phyloP scores from a whole-genome alignment of 257 asterid species.

The Ajuga chamaepitys region DNA sequence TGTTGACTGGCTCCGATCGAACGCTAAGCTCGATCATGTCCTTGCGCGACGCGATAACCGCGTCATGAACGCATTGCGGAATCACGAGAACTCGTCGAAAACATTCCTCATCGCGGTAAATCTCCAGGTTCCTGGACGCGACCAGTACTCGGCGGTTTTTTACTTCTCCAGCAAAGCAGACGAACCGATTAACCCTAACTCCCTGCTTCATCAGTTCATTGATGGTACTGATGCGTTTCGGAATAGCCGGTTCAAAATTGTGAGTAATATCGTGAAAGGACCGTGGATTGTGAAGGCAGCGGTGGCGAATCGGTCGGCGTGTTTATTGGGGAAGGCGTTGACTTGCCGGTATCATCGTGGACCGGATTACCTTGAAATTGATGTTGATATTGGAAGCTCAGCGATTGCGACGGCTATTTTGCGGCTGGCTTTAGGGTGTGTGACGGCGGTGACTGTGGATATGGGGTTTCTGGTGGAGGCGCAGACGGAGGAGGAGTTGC shows the following conservation, averaged over 20 bases:
- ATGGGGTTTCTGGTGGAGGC: conserved; percentile 92
- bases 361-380: conserved; percentile 74
- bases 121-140: conserved; percentile 85
- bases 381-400: conserved; percentile 87
- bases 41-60: conserved; percentile 77
- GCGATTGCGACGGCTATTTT: conserved; percentile 79
- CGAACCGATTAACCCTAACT: conserved; percentile 42
- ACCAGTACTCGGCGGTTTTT: conserved; percentile 82
- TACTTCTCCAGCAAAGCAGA: conserved; percentile 62
- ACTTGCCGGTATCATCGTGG: conserved; percentile 64
- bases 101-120: conserved; percentile 66
- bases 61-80: conserved; percentile 46
- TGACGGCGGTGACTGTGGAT: conserved; percentile 75
- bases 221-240: conserved; percentile 67
- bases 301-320: conserved; percentile 82
- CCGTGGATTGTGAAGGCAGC: conserved; percentile 94
- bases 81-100: conserved; percentile 30
- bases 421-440: conserved; percentile 78
- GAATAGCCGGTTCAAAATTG: conserved; percentile 72
- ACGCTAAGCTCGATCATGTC: conserved; percentile 68
- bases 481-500: conserved; percentile 68
- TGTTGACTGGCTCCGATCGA: conserved; percentile 90
- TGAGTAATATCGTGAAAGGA: conserved; percentile 77
- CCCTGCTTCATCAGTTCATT: conserved; percentile 63
- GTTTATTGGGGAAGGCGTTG: conserved; percentile 80